Percentiles rank a stretch among this genome's conserved stretches.
phyloP scores from a whole-genome alignment of 305 asterid species.

The Salvia sclarea region DNA sequence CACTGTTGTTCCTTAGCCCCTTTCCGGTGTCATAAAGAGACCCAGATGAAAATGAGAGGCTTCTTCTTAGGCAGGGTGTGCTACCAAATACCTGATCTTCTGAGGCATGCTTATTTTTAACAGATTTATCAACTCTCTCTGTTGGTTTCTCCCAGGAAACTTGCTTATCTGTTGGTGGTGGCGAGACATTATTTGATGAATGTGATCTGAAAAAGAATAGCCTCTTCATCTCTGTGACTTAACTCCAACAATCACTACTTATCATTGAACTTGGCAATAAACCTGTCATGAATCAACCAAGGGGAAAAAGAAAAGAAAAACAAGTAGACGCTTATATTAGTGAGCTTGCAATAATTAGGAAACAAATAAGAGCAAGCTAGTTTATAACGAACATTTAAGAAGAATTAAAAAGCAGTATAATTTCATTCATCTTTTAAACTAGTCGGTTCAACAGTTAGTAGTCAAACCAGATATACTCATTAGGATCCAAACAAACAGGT shows the following conservation, averaged over 20 bases:
- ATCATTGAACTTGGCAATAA: slow-evolving; percentile 34
- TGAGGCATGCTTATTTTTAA: slow-evolving; percentile 47
- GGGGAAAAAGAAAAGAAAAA: not conserved
- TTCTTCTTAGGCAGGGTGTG: slow-evolving; percentile 75
- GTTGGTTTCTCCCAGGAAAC: slow-evolving; percentile 55
- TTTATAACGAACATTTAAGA: slow-evolving; percentile 13
- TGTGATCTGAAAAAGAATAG: slow-evolving; percentile 80
- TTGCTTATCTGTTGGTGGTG: slow-evolving; percentile 65
- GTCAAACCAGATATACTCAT: slow-evolving; percentile 2
- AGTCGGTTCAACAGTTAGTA: not conserved
- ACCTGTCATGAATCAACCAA: slow-evolving; percentile 30
- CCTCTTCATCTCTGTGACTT: slow-evolving; percentile 72
- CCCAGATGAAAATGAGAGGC: slow-evolving; percentile 81
- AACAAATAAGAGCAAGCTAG: slow-evolving; percentile 18
- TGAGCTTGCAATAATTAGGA: slow-evolving; percentile 22
- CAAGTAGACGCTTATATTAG: slow-evolving; percentile 4
- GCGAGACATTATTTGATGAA: slow-evolving; percentile 52
- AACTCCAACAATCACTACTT: slow-evolving; percentile 29
- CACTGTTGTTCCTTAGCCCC: slow-evolving; percentile 41
- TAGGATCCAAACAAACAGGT: slow-evolving; percentile 17
- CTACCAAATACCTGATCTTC: slow-evolving; percentile 43
- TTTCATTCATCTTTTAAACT: not conserved
- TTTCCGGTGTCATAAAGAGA: slow-evolving; percentile 55
- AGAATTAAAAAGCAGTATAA: slow-evolving; percentile 7
- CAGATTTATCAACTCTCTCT: slow-evolving; percentile 46